A percentile compares a stretch with the other conserved stretches of the same genome.
Conservation (phyloP, 208 protist genomes). For the Wallacemonas collosoma region DNA sequence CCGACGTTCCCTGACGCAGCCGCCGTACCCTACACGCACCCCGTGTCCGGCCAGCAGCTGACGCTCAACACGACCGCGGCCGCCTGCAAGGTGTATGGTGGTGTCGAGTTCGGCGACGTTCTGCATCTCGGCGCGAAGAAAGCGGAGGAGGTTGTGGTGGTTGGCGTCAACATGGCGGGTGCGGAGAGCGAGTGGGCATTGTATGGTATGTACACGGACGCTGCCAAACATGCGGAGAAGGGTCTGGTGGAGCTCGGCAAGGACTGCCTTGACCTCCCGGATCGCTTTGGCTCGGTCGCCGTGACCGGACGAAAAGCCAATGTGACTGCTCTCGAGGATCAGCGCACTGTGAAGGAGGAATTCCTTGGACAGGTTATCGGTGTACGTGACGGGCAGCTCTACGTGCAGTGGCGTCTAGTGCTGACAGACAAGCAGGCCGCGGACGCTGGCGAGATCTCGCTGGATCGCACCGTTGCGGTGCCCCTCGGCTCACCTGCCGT, state of each 20-base stretch:
- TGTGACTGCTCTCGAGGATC: conserved; percentile 40
- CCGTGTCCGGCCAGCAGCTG: conserved; percentile 34
- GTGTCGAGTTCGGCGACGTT: conserved; percentile 66
- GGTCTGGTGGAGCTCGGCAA: conserved; percentile 69
- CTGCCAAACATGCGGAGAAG: conserved; percentile 30
- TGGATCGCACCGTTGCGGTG: conserved; percentile 77
- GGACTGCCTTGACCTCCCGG: conserved; percentile 60
- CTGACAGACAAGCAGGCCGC: conserved; percentile 24
- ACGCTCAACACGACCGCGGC: conserved; percentile 64
- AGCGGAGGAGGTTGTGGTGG: conserved; percentile 57
- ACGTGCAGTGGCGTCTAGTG: conserved; percentile 82
- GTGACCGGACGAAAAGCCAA: conserved; percentile 29
- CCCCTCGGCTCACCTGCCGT: conserved; percentile 50
- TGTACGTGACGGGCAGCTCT: conserved; percentile 71
- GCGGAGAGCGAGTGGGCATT: conserved; percentile 62
- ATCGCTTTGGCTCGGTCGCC: conserved; percentile 40
- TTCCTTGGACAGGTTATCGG: conserved; percentile 82
- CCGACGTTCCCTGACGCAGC: conserved; percentile 41
- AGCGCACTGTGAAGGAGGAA: conserved; percentile 66
- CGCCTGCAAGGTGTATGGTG: conserved; percentile 65
- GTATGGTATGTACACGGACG: conserved; percentile 50
- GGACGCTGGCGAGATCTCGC: conserved; percentile 35
- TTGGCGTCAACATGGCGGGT: conserved; percentile 63
- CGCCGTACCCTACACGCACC: conserved; percentile 62
- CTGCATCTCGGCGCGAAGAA: conserved; percentile 37